Evolutionary conservation across 164 flowering plant species (phyloP).

Genomic region (Annona squamosa): DNA sequence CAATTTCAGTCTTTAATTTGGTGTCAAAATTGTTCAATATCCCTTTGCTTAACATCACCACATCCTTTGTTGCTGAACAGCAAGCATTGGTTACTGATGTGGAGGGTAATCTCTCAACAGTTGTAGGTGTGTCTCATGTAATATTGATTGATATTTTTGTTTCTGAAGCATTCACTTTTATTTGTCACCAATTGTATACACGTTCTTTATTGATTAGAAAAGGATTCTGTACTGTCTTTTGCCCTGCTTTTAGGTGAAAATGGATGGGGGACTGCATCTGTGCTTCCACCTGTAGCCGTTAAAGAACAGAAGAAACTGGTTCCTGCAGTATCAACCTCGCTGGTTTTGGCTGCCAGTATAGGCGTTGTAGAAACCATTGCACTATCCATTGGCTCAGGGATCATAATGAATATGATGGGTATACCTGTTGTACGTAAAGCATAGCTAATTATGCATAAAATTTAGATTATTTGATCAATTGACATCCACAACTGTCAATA

Average conservation of each 20-base stretch:
- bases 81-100: constrained; percentile 38
- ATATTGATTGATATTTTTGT: neutral
- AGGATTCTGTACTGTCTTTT: neutral
- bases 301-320: constrained; percentile 43
- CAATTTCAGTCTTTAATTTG: constrained; percentile 80
- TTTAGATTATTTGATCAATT: neutral
- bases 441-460: constrained; percentile 11
- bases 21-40: constrained; percentile 88
- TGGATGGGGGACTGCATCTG: constrained; percentile 9
- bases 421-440: constrained; percentile 81
- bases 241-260: constrained; percentile 4
- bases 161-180: neutral
- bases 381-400: constrained; percentile 72
- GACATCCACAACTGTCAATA: neutral
- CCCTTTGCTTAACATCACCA: constrained; percentile 87
- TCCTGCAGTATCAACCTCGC: constrained; percentile 80
- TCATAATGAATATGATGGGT: constrained; percentile 85
- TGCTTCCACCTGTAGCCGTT: constrained; percentile 16
- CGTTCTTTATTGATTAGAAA: neutral
- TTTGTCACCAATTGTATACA: neutral
- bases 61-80: constrained; percentile 96
- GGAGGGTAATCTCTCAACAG: constrained; percentile 8
- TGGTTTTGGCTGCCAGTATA: constrained; percentile 70
- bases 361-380: constrained; percentile 82
- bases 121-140: neutral